Percentiles rank a stretch among this genome's conserved stretches.
Evolutionary conservation across 2,329 filamentous ascomycete species (phyloP).

Genomic region (Phyllachora maydis): DNA sequence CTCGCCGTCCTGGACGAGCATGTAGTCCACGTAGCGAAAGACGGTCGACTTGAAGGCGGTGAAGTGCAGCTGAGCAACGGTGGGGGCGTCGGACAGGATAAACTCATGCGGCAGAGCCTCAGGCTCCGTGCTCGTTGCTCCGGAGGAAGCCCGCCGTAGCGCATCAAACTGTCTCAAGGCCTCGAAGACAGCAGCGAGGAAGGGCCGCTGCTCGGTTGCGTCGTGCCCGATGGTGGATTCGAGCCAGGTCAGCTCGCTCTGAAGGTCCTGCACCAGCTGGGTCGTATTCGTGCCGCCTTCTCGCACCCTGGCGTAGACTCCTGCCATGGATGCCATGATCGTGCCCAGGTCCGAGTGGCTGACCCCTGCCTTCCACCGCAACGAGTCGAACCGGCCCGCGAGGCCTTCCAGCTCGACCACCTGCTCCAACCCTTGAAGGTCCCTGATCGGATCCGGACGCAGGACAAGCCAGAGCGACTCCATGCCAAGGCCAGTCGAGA

Average conservation of each 20-base stretch:
- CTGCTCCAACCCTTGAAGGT: conserved; percentile 20
- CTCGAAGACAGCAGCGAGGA: conserved; percentile 34
- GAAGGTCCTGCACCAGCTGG: conserved; percentile 25
- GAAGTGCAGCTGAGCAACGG: conserved; percentile 20
- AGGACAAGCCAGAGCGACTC: conserved; percentile 57
- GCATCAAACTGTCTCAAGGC: conserved; percentile 30
- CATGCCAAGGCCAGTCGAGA: conserved; percentile 63
- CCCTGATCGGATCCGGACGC: conserved; percentile 37
- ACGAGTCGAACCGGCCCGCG: conserved; percentile 35
- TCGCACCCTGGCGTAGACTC: conserved; percentile 35
- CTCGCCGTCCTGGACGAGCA: conserved; percentile 14
- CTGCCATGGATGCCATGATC: conserved; percentile 30
- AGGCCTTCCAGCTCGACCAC: conserved; percentile 31
- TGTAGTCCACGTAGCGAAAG: conserved; percentile 24
- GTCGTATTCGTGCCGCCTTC: conserved; percentile 18
- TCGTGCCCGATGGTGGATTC: conserved; percentile 22
- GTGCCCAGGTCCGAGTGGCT: conserved; percentile 28
- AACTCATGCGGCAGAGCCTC: no score
- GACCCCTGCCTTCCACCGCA: conserved; percentile 36
- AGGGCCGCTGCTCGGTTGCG: conserved; percentile 20
- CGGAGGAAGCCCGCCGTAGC: no score
- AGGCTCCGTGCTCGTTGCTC: no score
- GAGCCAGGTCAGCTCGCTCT: conserved; percentile 27
- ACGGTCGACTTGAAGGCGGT: conserved; percentile 16
- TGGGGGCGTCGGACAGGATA: conserved; percentile 25